Percentiles rank a stretch among this genome's conserved stretches.
Conservation (phyloP, 2,329 filamentous ascomycete species). For the Ophiostoma pallidulum region DNA sequence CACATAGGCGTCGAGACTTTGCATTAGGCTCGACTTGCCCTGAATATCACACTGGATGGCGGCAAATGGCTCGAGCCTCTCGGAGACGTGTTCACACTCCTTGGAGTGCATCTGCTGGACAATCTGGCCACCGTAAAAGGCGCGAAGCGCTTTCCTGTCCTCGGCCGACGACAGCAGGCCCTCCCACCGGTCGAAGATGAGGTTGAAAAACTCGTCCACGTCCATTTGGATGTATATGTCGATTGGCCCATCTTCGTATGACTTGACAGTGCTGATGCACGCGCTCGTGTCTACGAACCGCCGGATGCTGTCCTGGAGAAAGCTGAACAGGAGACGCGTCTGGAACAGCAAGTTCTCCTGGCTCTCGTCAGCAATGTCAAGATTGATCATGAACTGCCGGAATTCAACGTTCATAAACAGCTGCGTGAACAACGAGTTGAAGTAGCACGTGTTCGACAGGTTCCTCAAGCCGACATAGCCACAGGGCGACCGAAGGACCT, state of each 20-base stretch:
- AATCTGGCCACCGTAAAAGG: conserved; percentile 83
- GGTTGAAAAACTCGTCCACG: conserved; percentile 94
- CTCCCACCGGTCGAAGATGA: conserved; percentile 87
- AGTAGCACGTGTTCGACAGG: conserved; percentile 90
- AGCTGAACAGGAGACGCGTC: conserved; percentile 72
- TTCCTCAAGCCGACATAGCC: conserved; percentile 89
- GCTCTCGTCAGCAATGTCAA: conserved; percentile 45
- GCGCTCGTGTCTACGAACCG: conserved; percentile 63
- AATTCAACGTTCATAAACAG: conserved; percentile 93
- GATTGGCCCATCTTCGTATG: conserved; percentile 72
- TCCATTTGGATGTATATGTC: conserved; percentile 93
- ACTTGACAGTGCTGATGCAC: conserved; percentile 68
- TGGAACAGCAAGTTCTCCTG: conserved; percentile 61
- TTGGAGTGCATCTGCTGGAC: conserved; percentile 94
- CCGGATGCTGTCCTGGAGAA: conserved; percentile 73
- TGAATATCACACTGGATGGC: conserved; percentile 96
- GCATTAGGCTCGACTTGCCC: conserved; percentile 71
- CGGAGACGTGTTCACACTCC: conserved; percentile 88
- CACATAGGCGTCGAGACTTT: conserved; percentile 90
- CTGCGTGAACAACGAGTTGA: conserved; percentile 90
- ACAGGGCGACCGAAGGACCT: conserved; percentile 62
- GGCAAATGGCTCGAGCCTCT: conserved; percentile 81
- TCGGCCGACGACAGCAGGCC: conserved; percentile 59
- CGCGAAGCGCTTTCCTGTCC: conserved; percentile 64
- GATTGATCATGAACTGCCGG: conserved; percentile 68